phyloP scores from a whole-genome alignment of 164 flowering plant species.

The Taxillus chinensis region DNA sequence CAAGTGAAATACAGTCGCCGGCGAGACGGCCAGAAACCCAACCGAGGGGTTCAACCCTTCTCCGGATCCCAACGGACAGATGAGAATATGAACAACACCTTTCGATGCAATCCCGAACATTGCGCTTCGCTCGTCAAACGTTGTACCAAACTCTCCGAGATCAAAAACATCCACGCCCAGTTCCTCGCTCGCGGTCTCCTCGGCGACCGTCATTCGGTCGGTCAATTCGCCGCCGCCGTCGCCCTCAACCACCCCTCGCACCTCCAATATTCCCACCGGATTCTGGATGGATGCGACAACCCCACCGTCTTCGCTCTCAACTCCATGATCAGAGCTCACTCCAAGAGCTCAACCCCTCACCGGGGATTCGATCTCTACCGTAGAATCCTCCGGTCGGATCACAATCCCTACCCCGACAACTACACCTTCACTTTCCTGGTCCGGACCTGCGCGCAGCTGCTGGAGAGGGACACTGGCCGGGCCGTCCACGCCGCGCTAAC shows the following conservation, averaged over 20 bases:
- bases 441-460: slow-evolving; percentile 32
- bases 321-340: slow-evolving; percentile 46
- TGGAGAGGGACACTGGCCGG: slow-evolving; percentile 12
- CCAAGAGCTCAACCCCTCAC: slow-evolving; percentile 30
- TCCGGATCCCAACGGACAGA: too few species aligned
- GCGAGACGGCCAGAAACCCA: too few species aligned
- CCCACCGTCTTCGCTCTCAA: slow-evolving; percentile 37
- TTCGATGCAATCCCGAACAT: slow-evolving; percentile 20
- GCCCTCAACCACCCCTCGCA: slow-evolving; percentile 22
- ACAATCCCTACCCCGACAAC: slow-evolving; percentile 29
- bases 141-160: slow-evolving; percentile 17
- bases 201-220: slow-evolving; percentile 17
- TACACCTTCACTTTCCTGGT: slow-evolving; percentile 46
- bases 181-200: slow-evolving; percentile 25
- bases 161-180: slow-evolving; percentile 43
- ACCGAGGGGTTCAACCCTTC: too few species aligned
- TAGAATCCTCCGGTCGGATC: slow-evolving; percentile 17
- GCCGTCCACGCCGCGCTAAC: slow-evolving; percentile 24
- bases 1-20: too few species aligned
- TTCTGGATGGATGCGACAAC: slow-evolving; percentile 18
- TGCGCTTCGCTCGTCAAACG: slow-evolving; percentile 24
- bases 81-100: slow-evolving; percentile 4
- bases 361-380: slow-evolving; percentile 26
- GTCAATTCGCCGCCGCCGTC: slow-evolving; percentile 30
- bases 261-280: slow-evolving; percentile 25